These are phyloP conservation scores for Lithospermum erythrorhizon DNA, from an alignment of 257 asterid species.

Conservation along the genomic window DNA sequence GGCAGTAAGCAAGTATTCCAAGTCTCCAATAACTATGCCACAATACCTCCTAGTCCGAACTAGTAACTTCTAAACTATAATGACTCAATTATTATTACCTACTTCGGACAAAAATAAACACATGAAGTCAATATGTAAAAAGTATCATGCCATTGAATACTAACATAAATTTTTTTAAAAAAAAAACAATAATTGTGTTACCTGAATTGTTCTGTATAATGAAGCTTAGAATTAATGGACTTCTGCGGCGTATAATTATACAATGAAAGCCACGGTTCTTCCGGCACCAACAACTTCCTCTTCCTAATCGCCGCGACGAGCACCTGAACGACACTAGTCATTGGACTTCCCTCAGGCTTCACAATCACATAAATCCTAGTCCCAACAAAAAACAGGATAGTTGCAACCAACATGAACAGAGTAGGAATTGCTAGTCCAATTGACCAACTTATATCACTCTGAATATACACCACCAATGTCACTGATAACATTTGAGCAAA, in stretches of 20 bases:
- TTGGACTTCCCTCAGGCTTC: slow-evolving; percentile 65
- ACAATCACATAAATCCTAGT: slow-evolving; percentile 52
- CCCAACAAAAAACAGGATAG: slow-evolving; percentile 46
- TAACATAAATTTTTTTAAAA: too few species aligned
- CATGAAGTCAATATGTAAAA: too few species aligned
- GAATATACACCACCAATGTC: slow-evolving; percentile 60
- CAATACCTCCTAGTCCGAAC: too few species aligned
- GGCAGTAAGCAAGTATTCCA: too few species aligned
- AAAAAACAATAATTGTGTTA: slow-evolving; percentile 2
- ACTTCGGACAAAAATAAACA: too few species aligned
- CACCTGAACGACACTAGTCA: slow-evolving; percentile 44
- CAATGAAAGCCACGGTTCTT: slow-evolving; percentile 36
- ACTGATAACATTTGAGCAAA: slow-evolving; percentile 63
- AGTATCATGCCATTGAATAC: too few species aligned
- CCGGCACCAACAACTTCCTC: slow-evolving; percentile 34
- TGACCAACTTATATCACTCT: slow-evolving; percentile 54
- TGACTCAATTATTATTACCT: too few species aligned
- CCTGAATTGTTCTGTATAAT: slow-evolving; percentile 60
- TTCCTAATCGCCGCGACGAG: slow-evolving; percentile 37
- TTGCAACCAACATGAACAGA: slow-evolving; percentile 43
- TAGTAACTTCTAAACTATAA: too few species aligned
- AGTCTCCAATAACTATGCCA: too few species aligned
- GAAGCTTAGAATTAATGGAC: slow-evolving; percentile 53
- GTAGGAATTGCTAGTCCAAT: slow-evolving; percentile 61
- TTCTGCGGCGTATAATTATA: slow-evolving; percentile 25